Evolutionary conservation across 306 rosid species (phyloP), one percentile per base, ranked within the genome.

Genomic region (Lathyrus sativus): DNA sequence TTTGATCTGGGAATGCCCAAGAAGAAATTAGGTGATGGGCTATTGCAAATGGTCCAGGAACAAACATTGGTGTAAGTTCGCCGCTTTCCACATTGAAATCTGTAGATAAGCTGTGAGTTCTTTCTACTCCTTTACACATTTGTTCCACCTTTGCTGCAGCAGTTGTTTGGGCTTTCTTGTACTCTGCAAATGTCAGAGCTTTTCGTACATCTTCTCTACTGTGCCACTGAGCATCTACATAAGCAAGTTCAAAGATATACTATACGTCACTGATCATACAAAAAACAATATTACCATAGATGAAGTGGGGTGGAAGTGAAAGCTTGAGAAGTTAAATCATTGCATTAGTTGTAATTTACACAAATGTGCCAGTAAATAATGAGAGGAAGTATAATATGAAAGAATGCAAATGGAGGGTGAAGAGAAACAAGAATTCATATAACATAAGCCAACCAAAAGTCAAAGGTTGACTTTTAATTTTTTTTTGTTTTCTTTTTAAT

Each of bases 11-110:
- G 73, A 67, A 76, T 9, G 83, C 95, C 99, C 99, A 93, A 59
- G 95, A 68, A 42, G 92, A 82, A 67, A 93, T 90, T 59, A 90
- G 97, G 76, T 85, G 95, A 80, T 93, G 92, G 9, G 99, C 99
- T 41, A 93, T 90, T 3, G 99, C 96, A 37, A 77, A 85, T 39
- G 99, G 97, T 44, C 99, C 97, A 4, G 99, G 99, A 59, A 93
- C 72, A 67, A 93, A 93, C 95, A 93, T 88, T 31, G 91, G 65
- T 22, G 93, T 83, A 38, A 90, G 95, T 76, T 88, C 96, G 41
- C 93, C 87, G 50, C 89, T 87, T 85, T 88, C 97, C 28, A 84
- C 78, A 1, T 86, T 93, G 78, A 79, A 85, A 81, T 88, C 96
- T 11, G 84, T 79, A 49, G 90, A 64, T 15, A 86, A 77, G 83